Conservation (phyloP, 495 filamentous ascomycete genomes). For the Lasiosphaeria ovina region DNA sequence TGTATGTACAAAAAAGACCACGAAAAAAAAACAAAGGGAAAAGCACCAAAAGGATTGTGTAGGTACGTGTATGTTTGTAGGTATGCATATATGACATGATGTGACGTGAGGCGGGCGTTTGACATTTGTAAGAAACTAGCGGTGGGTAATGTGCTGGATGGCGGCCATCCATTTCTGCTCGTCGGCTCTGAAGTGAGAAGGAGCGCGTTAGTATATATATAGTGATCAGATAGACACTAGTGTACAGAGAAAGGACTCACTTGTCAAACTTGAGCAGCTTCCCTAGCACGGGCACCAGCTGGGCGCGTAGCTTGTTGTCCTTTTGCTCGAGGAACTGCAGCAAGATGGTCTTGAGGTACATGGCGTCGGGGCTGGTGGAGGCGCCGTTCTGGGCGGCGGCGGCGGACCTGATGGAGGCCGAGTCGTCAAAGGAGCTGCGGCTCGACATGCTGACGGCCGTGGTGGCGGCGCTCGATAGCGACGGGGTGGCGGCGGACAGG, state of each 20-base stretch:
- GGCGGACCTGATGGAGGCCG: constrained; percentile 48
- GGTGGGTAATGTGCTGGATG: constrained; percentile 45
- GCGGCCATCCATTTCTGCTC: constrained; percentile 87
- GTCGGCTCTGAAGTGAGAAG: constrained; percentile 56
- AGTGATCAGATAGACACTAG: constrained; percentile 15
- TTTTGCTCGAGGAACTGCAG: constrained; percentile 92
- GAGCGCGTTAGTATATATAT: background rate
- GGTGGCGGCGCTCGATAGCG: constrained; percentile 20
- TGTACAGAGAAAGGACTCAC: constrained; percentile 47
- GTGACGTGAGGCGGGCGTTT: background rate
- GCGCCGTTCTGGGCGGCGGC: constrained; percentile 6
- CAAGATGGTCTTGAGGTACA: constrained; percentile 93
- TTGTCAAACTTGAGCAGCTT: constrained; percentile 90
- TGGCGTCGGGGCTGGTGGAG: constrained; percentile 59
- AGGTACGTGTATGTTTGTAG: background rate
- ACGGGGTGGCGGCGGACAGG: background rate
- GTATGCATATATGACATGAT: background rate
- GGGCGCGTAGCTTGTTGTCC: constrained; percentile 85
- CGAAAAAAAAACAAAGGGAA: background rate
- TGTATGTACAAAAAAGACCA: background rate
- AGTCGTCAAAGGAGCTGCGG: constrained; percentile 50
- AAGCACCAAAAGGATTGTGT: background rate
- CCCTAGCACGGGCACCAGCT: constrained; percentile 87
- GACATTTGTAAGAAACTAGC: constrained; percentile 14
- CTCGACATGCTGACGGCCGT: constrained; percentile 21